These are phyloP conservation scores for Ciborinia camelliae DNA, from an alignment of 2,329 filamentous ascomycete species.

Conservation along the genomic window DNA sequence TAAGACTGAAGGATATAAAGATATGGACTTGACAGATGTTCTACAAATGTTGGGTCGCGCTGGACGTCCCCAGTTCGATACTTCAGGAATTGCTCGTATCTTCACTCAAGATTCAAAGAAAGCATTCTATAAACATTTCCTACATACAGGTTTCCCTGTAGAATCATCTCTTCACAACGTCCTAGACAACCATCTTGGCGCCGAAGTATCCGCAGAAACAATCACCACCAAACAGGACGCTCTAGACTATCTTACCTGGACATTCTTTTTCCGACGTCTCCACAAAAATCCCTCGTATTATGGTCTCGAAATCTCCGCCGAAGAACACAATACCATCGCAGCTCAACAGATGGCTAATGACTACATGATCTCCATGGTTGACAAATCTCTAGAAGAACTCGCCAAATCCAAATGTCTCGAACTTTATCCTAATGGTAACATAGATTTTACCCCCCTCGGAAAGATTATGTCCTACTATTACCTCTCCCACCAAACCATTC, in stretches of 20 bases:
- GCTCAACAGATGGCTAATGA: constrained; percentile 88
- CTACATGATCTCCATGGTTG: constrained; percentile 91
- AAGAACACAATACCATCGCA: constrained; percentile 83
- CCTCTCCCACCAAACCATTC: constrained; percentile 89
- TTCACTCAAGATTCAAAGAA: constrained; percentile 98
- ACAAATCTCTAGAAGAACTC: constrained; percentile 78
- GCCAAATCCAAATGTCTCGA: constrained; percentile 80
- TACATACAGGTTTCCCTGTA: constrained; percentile 96
- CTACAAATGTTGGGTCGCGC: constrained; percentile 96
- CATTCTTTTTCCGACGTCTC: constrained; percentile 94
- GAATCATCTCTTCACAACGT: constrained; percentile 96
- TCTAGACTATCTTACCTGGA: constrained; percentile 97
- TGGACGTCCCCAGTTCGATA: constrained; percentile 93
- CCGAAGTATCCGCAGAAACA: constrained; percentile 90
- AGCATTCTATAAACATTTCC: constrained; percentile 98
- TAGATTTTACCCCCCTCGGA: constrained; percentile 85
- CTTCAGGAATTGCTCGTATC: constrained; percentile 91
- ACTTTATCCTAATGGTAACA: constrained; percentile 79
- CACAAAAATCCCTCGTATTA: constrained; percentile 99
- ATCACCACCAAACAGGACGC: constrained; percentile 95
- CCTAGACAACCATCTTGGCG: constrained; percentile 92
- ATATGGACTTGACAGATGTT: constrained; percentile 98
- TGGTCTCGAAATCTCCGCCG: constrained; percentile 85
- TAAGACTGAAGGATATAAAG: constrained; percentile 94
- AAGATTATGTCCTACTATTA: constrained; percentile 99